Evolutionary conservation across 495 filamentous ascomycete species (phyloP), one percentile per base, ranked within the genome.

Genomic region (Penicillium salamii): DNA sequence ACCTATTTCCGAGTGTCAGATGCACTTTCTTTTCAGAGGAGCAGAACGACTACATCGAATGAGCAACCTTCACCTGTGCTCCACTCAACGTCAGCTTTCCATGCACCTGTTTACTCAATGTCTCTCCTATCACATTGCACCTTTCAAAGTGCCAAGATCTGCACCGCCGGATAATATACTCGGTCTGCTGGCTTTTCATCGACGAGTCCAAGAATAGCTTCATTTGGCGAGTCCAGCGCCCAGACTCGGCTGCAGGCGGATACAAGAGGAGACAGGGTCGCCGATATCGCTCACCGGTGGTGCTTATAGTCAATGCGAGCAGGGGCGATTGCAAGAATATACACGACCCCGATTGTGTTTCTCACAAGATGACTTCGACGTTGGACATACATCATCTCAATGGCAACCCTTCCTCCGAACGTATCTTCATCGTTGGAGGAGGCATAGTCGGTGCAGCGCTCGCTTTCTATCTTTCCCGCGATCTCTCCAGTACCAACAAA

Each of bases 361-460:
- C 7, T 5, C 8, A 13, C 38, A 45, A 5, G 9, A 58, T 58
- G 56, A 18, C 19, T 6, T 40, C 47, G 18, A 50, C 47, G 5
- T 9, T 58, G 20, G 19, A 42, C 8, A 54, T 59, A 12, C 9
- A 48, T 18, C 44, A 62, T 36, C 46, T 58, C 38, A 59, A 59
- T 32, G 33, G 26, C 18, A 23, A 21, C 18, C 28, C 44, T 3
- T 55, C 45, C 14, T 31, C 56, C 12, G 18, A 44, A 2, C 47
- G 48, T 1, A 61, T 74, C 32, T 63, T 66, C 28, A 69, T 76
- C 36, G 50, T 79, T 20, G 74, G 76, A 29, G 76, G 65, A 5
- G 75, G 75, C 19, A 75, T 79, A 26, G 65, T 75, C 17, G 75
- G 76, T 21, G 57, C 75, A 11, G 61, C 61, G 0, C 53, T 71